phyloP scores from a whole-genome alignment of 169 alveolate species.

The Plasmodium cynomolgi region DNA sequence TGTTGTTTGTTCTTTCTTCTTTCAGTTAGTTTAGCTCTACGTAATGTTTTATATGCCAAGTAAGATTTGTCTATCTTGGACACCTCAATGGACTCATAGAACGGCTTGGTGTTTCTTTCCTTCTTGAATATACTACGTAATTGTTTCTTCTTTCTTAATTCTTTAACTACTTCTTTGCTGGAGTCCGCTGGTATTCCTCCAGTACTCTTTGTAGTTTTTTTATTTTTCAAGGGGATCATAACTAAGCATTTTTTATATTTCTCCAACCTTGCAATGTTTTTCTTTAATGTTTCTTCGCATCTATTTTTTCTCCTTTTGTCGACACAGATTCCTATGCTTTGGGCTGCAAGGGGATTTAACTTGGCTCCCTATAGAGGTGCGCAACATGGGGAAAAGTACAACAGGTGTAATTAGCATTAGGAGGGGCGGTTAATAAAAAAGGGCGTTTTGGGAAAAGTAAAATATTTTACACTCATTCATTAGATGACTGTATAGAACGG shows the following conservation, averaged over 20 bases:
- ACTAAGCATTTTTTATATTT: constrained; percentile 95
- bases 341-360: constrained; percentile 94
- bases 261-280: constrained; percentile 96
- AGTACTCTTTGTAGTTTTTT: constrained; percentile 97
- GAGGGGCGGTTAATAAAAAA: not conserved
- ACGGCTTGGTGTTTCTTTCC: constrained; percentile 24
- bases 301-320: constrained; percentile 98
- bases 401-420: constrained; percentile 19
- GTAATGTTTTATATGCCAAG: constrained; percentile 63
- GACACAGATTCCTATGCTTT: constrained; percentile 97
- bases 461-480: not conserved
- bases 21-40: constrained; percentile 46
- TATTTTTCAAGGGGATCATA: constrained; percentile 94
- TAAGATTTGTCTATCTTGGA: constrained; percentile 41
- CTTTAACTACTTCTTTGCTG: constrained; percentile 82
- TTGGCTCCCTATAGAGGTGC: constrained; percentile 88
- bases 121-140: constrained; percentile 44
- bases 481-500: not conserved
- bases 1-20: constrained; percentile 64
- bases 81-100: constrained; percentile 45
- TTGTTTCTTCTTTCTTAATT: constrained; percentile 78
- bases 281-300: constrained; percentile 93
- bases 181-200: constrained; percentile 94
- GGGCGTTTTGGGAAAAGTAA: not conserved
- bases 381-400: not conserved